Base-by-base conservation (phyloP, 2,329 filamentous ascomycete genomes). In the Fusarium succisae region DNA sequence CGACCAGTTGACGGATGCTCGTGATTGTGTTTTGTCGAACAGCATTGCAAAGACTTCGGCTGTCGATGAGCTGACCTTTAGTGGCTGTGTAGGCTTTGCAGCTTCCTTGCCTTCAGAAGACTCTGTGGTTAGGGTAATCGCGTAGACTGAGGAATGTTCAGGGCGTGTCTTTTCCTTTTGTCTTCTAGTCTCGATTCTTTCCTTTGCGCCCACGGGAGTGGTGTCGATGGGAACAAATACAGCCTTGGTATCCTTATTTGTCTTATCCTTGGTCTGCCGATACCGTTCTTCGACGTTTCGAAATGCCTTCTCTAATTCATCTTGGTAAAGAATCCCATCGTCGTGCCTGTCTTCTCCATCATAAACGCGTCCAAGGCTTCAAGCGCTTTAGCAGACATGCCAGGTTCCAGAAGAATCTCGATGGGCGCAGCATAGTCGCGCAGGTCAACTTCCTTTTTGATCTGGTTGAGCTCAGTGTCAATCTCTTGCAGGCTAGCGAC, bases 91-190 rank as follows among this genome's bases (percentile, higher is more conserved):
- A 7, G 70, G 43, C 5, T 72, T 28, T 1, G 47, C n/a, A 0
- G 37, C 10, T 7, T 63, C 38, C 7, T 76, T 67, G 1, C 53
- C 32, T 17, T 41, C 22, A 4, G 24, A 0, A 10, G 58, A 44
- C 7, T 72, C 43, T 0, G 39, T 11, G 0, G 54, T 35, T 8
- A 78, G 68, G 11, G 69, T 63, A 53, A 82, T 80, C 3, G 82
- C 80, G 54, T 82, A 83, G 1, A 77, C 59, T 1, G 82, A 84
- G 2, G 81, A 80, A 32, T 83, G 75, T 1, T 76, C 63, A 8
- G 81, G 83, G 0, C 85, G 83, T 1, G 85, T 86, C 78, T 86
- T 88, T 48, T 84, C 80, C 66, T 87, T 87, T 45, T 82, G 65
- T 28, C 74, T 81, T 30, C 82, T 81, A 48, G 82, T 76, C 62